phyloP scores from a whole-genome alignment of 345 rosid species.

The Populus deltoides region DNA sequence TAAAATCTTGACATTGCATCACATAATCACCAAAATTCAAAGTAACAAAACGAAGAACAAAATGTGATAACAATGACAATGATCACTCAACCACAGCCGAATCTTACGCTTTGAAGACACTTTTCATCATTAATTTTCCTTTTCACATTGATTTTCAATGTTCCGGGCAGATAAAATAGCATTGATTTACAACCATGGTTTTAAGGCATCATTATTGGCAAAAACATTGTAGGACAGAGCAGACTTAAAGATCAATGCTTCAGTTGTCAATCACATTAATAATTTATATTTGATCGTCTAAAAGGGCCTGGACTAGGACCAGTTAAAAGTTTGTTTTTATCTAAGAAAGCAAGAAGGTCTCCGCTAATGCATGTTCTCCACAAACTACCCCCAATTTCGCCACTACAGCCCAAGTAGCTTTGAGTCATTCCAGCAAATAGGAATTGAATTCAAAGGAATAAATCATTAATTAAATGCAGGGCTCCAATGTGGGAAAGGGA shows the following conservation, averaged over 20 bases:
- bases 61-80: background rate
- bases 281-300: background rate
- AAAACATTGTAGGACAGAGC: no score
- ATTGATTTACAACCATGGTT: background rate
- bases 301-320: background rate
- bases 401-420: background rate
- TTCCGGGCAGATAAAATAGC: no score
- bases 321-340: background rate
- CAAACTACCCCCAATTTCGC: conserved; percentile 2
- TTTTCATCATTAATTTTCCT: background rate
- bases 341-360: conserved; percentile 9
- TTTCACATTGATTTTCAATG: no score
- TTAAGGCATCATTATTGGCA: background rate
- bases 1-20: background rate
- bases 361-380: background rate
- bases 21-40: background rate
- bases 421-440: conserved; percentile 14
- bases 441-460: conserved; percentile 3
- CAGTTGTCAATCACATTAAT: conserved; percentile 1
- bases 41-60: background rate
- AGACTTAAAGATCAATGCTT: background rate
- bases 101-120: background rate
- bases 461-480: background rate
- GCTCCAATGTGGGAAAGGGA: background rate
- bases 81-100: background rate